Evolutionary conservation across 805 yeast genomes (phyloP), one percentile per base, ranked within the genome.

Genomic region (Priceomyces castillae): DNA sequence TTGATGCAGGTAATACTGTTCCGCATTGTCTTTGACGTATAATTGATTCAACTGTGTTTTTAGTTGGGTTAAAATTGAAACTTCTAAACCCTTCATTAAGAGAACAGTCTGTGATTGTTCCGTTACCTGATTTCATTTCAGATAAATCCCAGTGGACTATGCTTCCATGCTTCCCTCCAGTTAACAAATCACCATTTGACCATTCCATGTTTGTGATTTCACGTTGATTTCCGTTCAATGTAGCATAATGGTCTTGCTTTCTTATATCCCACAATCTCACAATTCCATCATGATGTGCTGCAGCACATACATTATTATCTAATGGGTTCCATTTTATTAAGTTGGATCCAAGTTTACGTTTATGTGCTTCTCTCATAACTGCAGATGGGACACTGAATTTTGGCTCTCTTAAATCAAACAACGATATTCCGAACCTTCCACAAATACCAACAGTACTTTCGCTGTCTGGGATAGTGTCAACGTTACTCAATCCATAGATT

Each of bases 201-300:
- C 94, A 87, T 47, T 80, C 78, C 30, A 87, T 52, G 17, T 80
- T 64, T 6, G 80, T 76, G 12, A 87, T 68, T 15, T 48, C 46
- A 46, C 77, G 82, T 4, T 67, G 58, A 53, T 84, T 89, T 1
- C 86, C 87, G 2, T 64, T 56, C 30, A 84, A 64, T 33, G 66
- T 64, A 7, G 80, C 76, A 41, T 79, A 65, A 2, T 82, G 80
- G 14, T 72, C 74, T 31, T 79, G 72, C 51, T 72, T 76, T 49
- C 95, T 71, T 36, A 84, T 78, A 63, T 87, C 95, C 95, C 95
- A 87, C 25, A 87, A 66, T 50, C 81, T 69, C 34, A 82, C 75
- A 2, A 77, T 61, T 3, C 78, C 78, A 49, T 78, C 79, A 28
- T 67, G 61, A 50, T 81, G 85, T 5, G 82, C 78, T 2, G 89